These are phyloP conservation scores for Xylariaceae sp. DNA, from an alignment of 2,329 filamentous ascomycete genomes.

Conservation along the genomic window DNA sequence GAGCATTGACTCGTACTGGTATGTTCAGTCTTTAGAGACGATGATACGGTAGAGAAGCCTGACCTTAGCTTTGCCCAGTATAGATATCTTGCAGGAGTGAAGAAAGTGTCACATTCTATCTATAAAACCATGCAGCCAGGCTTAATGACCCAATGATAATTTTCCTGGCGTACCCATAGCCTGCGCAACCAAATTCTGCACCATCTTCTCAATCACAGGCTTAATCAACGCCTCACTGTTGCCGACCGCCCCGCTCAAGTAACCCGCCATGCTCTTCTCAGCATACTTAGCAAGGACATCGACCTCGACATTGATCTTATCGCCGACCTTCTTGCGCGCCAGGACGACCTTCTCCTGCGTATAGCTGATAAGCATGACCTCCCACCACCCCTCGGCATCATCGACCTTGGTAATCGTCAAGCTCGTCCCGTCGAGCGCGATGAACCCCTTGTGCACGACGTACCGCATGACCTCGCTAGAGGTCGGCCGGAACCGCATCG, in stretches of 20 bases:
- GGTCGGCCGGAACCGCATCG: constrained; percentile 74
- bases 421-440: constrained; percentile 91
- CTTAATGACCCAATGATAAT: neutral
- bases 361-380: constrained; percentile 97
- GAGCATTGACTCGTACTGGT: too few species aligned
- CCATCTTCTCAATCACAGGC: constrained; percentile 65
- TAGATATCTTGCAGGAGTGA: too few species aligned
- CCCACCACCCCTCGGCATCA: constrained; percentile 77
- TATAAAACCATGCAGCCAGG: too few species aligned
- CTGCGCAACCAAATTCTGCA: constrained; percentile 70
- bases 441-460: constrained; percentile 93
- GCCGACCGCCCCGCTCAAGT: constrained; percentile 59
- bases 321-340: constrained; percentile 71
- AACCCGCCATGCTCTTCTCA: constrained; percentile 78
- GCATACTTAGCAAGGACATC: constrained; percentile 85
- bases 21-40: too few species aligned
- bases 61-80: too few species aligned
- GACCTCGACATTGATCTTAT: constrained; percentile 87
- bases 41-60: too few species aligned
- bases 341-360: constrained; percentile 90
- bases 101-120: too few species aligned
- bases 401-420: constrained; percentile 86
- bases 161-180: constrained; percentile 31
- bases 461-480: constrained; percentile 64
- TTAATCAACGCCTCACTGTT: constrained; percentile 48